A percentile compares a stretch with the other conserved stretches of the same genome.
phyloP scores from a whole-genome alignment of 2,329 filamentous ascomycete genomes.

The Aspergillus aculeatinus region DNA sequence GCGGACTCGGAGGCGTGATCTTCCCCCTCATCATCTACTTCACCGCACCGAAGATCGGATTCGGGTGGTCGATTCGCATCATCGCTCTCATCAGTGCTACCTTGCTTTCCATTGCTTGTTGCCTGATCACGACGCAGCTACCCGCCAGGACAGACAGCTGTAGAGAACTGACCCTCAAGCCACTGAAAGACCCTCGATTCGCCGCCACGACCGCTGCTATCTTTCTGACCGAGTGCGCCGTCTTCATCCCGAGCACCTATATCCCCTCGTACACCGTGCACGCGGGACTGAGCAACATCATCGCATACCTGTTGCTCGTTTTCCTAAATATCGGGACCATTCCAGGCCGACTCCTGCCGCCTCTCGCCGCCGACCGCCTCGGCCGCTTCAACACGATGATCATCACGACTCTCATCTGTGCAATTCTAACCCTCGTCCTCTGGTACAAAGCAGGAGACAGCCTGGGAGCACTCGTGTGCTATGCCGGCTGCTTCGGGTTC shows the following conservation, averaged over 20 bases:
- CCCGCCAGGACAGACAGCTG: background rate
- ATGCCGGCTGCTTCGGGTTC: constrained; percentile 3
- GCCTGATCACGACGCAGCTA: constrained; percentile 8
- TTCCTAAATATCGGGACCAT: constrained; percentile 35
- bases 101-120: constrained; percentile 4
- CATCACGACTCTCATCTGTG: background rate
- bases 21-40: constrained; percentile 37
- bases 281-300: constrained; percentile 21
- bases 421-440: background rate
- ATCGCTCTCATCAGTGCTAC: constrained; percentile 26
- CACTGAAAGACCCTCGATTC: constrained; percentile 25
- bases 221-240: constrained; percentile 37
- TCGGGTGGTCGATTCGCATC: constrained; percentile 33
- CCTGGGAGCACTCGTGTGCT: background rate
- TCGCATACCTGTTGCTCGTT: constrained; percentile 32
- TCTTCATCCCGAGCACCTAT: constrained; percentile 39
- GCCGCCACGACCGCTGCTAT: constrained; percentile 29
- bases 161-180: constrained; percentile 21
- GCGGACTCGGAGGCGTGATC: constrained; percentile 35
- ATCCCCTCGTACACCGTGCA: constrained; percentile 33
- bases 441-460: constrained; percentile 1
- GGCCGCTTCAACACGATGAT: constrained; percentile 17
- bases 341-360: constrained; percentile 31
- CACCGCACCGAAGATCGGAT: constrained; percentile 30
- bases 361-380: background rate